Conservation (phyloP, 768 basidiomycete species). For the Tricholoma matsutake region DNA sequence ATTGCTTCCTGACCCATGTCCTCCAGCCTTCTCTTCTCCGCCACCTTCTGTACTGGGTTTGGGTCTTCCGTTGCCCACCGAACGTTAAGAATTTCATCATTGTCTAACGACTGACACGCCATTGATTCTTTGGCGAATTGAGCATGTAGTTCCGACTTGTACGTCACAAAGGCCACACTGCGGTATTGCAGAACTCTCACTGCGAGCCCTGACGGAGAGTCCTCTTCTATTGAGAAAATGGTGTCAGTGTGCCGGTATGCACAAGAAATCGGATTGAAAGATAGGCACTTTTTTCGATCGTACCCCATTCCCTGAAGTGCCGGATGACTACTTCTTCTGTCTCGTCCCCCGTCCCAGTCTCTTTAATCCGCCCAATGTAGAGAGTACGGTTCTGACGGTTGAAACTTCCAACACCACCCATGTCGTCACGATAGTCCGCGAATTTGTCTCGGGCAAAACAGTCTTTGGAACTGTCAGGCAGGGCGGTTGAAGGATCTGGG, state of each 20-base stretch:
- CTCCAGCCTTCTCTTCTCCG: constrained; percentile 81
- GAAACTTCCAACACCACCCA: constrained; percentile 99
- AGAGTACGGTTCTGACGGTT: constrained; percentile 91
- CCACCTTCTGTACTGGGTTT: constrained; percentile 85
- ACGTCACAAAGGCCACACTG: constrained; percentile 96
- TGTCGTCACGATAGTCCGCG: constrained; percentile 95
- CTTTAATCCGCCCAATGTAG: constrained; percentile 92
- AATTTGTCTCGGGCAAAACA: constrained; percentile 98
- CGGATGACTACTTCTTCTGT: constrained; percentile 87
- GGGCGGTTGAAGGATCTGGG: constrained; percentile 61
- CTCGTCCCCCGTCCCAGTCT: constrained; percentile 83
- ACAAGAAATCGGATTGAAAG: not conserved
- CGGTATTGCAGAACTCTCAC: constrained; percentile 93
- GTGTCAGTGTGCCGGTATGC: not conserved
- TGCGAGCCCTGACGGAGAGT: constrained; percentile 32
- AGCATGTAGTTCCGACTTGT: constrained; percentile 78
- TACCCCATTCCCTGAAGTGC: constrained; percentile 96
- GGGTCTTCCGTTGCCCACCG: constrained; percentile 99
- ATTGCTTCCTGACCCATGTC: constrained; percentile 87
- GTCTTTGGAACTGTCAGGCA: constrained; percentile 93
- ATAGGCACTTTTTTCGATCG: constrained; percentile 80
- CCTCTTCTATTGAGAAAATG: constrained; percentile 10
- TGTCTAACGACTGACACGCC: constrained; percentile 97
- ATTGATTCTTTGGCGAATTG: constrained; percentile 99
- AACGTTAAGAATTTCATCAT: constrained; percentile 96